phyloP scores from a whole-genome alignment of 73 alveolate genomes.

The Paramecium bursaria region DNA sequence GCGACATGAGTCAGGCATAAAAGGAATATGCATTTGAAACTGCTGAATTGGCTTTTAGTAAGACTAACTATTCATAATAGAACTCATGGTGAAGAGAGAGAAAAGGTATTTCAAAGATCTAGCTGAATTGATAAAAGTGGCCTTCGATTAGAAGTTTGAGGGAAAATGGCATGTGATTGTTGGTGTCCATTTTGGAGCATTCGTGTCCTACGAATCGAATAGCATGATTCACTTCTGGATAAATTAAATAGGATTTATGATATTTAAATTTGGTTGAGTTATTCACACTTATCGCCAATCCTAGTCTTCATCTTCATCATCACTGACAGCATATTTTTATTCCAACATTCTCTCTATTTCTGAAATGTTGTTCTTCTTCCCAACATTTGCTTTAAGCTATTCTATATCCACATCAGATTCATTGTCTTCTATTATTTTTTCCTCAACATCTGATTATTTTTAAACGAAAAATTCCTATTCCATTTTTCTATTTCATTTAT shows the following conservation, averaged over 20 bases:
- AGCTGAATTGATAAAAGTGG: conserved; percentile 63
- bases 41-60: conserved; percentile 70
- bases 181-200: conserved; percentile 60
- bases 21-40: conserved; percentile 73
- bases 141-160: conserved; percentile 66
- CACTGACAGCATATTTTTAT: no score
- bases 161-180: conserved; percentile 74
- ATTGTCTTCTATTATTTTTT: no score
- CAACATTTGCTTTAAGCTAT: no score
- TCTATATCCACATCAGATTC: no score
- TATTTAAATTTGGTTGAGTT: conserved; percentile 50
- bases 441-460: no score
- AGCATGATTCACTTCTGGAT: conserved; percentile 52
- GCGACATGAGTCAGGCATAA: conserved; percentile 62
- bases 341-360: no score
- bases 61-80: background rate
- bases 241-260: conserved; percentile 56
- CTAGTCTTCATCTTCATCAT: no score
- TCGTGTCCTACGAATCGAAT: conserved; percentile 34
- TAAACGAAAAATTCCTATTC: no score
- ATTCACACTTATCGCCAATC: conserved; percentile 1
- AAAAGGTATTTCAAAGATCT: conserved; percentile 63
- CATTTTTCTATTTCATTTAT: no score
- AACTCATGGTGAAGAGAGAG: conserved; percentile 42
- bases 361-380: no score